Evolutionary conservation across 2,329 filamentous ascomycete species (phyloP), one percentile per base, ranked within the genome.

Genomic region (Cytospora chrysosperma): DNA sequence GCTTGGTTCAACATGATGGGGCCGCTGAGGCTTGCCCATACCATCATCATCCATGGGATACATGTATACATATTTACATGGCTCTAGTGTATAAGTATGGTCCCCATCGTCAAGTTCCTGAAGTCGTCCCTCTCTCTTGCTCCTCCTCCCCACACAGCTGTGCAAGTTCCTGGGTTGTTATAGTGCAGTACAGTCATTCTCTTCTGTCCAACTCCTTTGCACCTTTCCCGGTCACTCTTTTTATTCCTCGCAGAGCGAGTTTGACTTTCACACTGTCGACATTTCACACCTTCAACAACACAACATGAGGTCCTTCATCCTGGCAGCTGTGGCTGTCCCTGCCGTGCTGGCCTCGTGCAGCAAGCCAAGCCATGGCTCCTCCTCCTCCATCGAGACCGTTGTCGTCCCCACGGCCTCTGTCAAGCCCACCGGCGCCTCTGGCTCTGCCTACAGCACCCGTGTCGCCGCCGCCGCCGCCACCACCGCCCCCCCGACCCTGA

Each of bases 1-100:
- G 40, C 7, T 7, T 27, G 47, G 37, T 37, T 24, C 47, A 30
- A 21, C 17, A 28, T 15, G 26, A 28, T 32, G 5, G 9, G 24
- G 24, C n/a, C n/a, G n/a, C n/a, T 26, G 24, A 34, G 32, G 32
- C 32, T 34, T 34, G 12, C 32, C 15, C 49, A 53, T 24, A 49
- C n/a, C n/a, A n/a, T n/a, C n/a, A n/a, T n/a, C n/a, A n/a, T n/a
- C n/a, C n/a, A n/a, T n/a, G n/a, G n/a, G n/a, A n/a, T n/a, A n/a
- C n/a, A n/a, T n/a, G 17, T 49, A 12, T 1, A 59, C 24, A 21
- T 9, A 9, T 2, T 4, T 40, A 40, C 37, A 1, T 24, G 51
- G 27, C 37, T n/a, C n/a, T n/a, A n/a, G n/a, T n/a, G 28, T 61
- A 37, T 50, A 61, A 61, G 59, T 61, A 61, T 21, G 13, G 17